phyloP scores from a whole-genome alignment of 2,329 filamentous ascomycete genomes.

The Phaeoacremonium minimum region DNA sequence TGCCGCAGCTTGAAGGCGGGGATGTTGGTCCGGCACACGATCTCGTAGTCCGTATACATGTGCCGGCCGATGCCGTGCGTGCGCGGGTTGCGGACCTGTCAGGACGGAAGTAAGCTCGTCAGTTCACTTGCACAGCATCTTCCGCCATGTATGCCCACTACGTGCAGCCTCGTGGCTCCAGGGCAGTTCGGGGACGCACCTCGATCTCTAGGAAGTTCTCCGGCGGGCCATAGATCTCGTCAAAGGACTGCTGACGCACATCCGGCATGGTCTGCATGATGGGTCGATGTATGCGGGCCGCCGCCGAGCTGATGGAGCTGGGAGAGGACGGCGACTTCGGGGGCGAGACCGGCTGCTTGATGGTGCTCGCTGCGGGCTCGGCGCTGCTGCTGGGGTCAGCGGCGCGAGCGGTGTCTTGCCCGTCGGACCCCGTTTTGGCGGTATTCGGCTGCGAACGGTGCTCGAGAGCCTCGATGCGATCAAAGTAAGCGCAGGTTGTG shows the following conservation, averaged over 20 bases:
- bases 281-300: constrained; percentile 40
- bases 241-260: constrained; percentile 87
- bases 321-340: constrained; percentile 8
- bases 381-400: constrained; percentile 12
- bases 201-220: constrained; percentile 99
- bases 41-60: constrained; percentile 99
- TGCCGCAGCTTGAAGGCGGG: constrained; percentile 95
- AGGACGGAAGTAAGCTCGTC: neutral
- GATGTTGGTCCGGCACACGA: constrained; percentile 96
- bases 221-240: constrained; percentile 97
- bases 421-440: constrained; percentile 39
- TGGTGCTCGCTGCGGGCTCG: constrained; percentile 11
- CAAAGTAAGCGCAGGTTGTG: too few relatives aligned
- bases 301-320: constrained; percentile 11
- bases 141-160: too few relatives aligned
- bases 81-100: constrained; percentile 84
- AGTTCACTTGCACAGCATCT: too few relatives aligned
- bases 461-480: too few relatives aligned
- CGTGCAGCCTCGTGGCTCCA: too few relatives aligned
- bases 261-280: constrained; percentile 65
- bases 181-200: too few relatives aligned
- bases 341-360: constrained; percentile 11
- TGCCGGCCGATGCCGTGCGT: constrained; percentile 90
- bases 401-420: constrained; percentile 28
- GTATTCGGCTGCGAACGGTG: too few relatives aligned